Evolutionary conservation across 352 stramenopile species (phyloP).

Genomic region (Globisporangium cederbergense): DNA sequence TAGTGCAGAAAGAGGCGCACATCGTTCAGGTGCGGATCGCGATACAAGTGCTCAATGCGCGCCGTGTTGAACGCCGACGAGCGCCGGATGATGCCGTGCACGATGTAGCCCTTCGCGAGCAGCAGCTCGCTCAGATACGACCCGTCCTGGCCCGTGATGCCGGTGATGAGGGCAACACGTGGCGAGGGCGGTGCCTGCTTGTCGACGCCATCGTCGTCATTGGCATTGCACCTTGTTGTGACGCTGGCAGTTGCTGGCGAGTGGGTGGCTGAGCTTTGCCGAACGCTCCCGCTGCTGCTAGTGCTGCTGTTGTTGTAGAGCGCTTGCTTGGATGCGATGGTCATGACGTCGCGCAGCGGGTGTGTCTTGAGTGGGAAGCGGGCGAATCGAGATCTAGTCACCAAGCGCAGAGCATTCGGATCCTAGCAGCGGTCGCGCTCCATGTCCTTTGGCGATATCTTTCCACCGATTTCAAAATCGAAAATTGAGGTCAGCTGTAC

Average conservation of each 20-base stretch:
- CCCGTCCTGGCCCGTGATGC: conserved; percentile 98
- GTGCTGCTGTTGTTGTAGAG: not conserved
- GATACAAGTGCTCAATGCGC: conserved; percentile 98
- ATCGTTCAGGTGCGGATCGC: conserved; percentile 91
- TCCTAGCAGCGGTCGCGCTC: not conserved
- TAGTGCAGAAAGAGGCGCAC: conserved; percentile 98
- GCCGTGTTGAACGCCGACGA: conserved; percentile 98
- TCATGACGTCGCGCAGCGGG: not conserved
- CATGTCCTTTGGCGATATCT: not conserved
- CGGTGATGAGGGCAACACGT: conserved; percentile 93
- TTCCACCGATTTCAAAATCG: not conserved
- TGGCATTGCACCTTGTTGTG: not conserved
- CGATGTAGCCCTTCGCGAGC: conserved; percentile 95
- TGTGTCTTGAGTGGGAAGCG: not conserved
- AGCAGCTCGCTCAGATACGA: conserved; percentile 98
- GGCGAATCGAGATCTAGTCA: conserved; percentile 1
- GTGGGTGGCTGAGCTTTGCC: conserved; percentile 1
- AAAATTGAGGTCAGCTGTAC: too few relatives aligned
- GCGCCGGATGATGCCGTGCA: conserved; percentile 95
- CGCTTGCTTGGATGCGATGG: not conserved
- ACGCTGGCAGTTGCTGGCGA: not conserved
- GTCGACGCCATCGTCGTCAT: not conserved
- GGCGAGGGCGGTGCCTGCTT: conserved; percentile 11
- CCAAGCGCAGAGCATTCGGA: not conserved
- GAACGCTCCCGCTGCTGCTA: not conserved